Evolutionary conservation across 1,284 basidiomycete species (phyloP).

Genomic region (Apiotrichum veenhuisii): DNA sequence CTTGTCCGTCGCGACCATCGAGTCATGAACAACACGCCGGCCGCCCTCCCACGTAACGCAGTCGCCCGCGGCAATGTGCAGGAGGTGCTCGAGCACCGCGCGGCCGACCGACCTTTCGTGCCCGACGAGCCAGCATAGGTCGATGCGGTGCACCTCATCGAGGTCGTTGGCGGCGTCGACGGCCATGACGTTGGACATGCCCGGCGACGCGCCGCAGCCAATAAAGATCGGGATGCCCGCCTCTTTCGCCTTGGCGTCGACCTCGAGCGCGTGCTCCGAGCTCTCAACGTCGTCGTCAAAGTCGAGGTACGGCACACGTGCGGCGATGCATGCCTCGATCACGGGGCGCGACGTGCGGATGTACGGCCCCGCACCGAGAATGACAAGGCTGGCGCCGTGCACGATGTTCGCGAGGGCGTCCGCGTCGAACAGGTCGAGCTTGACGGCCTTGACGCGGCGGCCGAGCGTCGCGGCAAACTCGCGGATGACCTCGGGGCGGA

Average conservation of each 20-base stretch:
- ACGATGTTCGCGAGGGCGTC: neutral
- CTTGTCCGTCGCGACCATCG: neutral
- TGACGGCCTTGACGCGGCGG: neutral
- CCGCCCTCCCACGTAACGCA: neutral
- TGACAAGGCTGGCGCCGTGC: neutral
- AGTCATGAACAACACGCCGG: neutral
- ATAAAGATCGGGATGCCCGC: slow-evolving; percentile 11
- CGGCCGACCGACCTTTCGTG: neutral
- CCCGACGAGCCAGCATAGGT: neutral
- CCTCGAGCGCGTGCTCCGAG: slow-evolving; percentile 36
- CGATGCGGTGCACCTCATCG: neutral
- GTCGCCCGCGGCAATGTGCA: neutral
- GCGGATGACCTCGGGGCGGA: neutral
- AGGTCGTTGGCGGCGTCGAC: slow-evolving; percentile 2
- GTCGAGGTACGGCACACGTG: neutral
- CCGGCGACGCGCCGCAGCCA: neutral
- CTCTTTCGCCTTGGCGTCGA: slow-evolving; percentile 32
- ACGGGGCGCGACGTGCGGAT: neutral
- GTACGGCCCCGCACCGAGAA: neutral
- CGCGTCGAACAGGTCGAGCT: neutral
- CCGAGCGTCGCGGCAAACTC: neutral
- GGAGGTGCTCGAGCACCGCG: neutral
- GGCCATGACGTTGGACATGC: neutral
- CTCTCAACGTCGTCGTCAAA: slow-evolving; percentile 1
- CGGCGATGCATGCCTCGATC: neutral